These are phyloP conservation scores for Trypanosoma theileri DNA, from an alignment of 208 protist species.

Conservation along the genomic window DNA sequence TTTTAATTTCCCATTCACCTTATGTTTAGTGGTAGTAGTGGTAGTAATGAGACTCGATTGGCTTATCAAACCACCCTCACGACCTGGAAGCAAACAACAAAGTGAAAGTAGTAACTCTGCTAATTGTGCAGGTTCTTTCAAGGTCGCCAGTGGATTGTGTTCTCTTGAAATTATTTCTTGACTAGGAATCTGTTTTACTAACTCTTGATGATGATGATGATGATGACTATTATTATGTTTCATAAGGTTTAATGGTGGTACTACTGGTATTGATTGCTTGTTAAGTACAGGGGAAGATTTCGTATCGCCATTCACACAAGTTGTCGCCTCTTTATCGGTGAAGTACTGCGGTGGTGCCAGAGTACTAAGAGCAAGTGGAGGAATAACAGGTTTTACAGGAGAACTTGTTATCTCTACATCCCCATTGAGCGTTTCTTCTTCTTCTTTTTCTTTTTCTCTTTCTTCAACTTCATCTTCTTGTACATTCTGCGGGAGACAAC, in stretches of 20 bases:
- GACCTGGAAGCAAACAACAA: constrained; percentile 50
- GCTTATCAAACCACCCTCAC: constrained; percentile 42
- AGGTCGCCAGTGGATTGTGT: neutral
- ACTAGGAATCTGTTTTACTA: neutral
- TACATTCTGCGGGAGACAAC: neutral
- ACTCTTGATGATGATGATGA: too few species aligned
- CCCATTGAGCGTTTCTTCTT: neutral
- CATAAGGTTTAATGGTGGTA: constrained; percentile 12
- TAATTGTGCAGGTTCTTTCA: constrained; percentile 31
- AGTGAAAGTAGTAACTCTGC: constrained; percentile 66
- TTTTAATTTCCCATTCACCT: neutral
- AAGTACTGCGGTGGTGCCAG: constrained; percentile 64
- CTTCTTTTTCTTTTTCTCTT: neutral
- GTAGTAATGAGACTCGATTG: constrained; percentile 7
- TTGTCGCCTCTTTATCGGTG: constrained; percentile 57
- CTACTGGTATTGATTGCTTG: neutral
- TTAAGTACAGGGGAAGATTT: neutral
- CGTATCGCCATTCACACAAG: neutral
- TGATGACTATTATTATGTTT: neutral
- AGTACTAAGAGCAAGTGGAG: constrained; percentile 45
- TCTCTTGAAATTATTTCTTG: neutral
- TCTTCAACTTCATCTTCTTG: neutral
- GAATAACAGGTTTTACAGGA: constrained; percentile 31
- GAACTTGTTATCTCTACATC: neutral
- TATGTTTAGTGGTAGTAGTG: neutral